phyloP scores from a whole-genome alignment of 176 grass and related monocot genomes.

The Ampelocalamus luodianensis region DNA sequence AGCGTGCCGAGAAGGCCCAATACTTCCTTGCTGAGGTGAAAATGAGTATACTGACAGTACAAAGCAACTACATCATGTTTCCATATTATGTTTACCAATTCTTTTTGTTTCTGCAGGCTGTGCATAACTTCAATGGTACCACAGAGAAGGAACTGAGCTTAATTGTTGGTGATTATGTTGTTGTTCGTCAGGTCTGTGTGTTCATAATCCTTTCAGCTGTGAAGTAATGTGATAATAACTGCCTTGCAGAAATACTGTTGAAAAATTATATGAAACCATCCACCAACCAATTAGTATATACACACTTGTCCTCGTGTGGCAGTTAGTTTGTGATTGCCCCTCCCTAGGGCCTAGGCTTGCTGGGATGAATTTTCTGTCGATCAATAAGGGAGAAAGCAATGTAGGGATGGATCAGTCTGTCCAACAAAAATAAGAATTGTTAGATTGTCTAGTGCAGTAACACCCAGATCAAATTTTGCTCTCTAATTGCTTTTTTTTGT shows the following conservation, averaged over 20 bases:
- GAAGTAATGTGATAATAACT: neutral
- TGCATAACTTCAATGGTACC: conserved; percentile 85
- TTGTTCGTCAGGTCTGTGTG: conserved; percentile 84
- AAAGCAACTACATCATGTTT: neutral
- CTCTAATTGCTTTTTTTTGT: conserved; percentile 2
- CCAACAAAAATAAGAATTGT: neutral
- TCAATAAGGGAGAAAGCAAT: conserved; percentile 23
- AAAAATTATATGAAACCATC: neutral
- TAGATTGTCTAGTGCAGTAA: neutral
- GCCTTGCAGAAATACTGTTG: neutral
- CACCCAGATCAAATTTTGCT: neutral
- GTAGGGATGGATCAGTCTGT: conserved; percentile 7
- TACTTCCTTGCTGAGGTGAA: conserved; percentile 98
- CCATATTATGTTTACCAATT: conserved; percentile 5
- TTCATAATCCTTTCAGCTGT: conserved; percentile 19
- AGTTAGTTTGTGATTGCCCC: neutral
- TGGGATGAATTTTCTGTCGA: neutral
- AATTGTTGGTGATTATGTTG: conserved; percentile 95
- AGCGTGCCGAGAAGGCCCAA: conserved; percentile 85
- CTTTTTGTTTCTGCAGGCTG: conserved; percentile 63
- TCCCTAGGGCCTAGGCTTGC: neutral
- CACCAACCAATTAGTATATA: neutral
- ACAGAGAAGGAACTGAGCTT: conserved; percentile 90
- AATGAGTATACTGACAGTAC: conserved; percentile 20
- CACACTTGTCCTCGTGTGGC: neutral